A percentile compares a stretch with the other conserved stretches of the same genome.
Conservation (phyloP, 1,284 basidiomycete genomes). For the Boletus mariae region DNA sequence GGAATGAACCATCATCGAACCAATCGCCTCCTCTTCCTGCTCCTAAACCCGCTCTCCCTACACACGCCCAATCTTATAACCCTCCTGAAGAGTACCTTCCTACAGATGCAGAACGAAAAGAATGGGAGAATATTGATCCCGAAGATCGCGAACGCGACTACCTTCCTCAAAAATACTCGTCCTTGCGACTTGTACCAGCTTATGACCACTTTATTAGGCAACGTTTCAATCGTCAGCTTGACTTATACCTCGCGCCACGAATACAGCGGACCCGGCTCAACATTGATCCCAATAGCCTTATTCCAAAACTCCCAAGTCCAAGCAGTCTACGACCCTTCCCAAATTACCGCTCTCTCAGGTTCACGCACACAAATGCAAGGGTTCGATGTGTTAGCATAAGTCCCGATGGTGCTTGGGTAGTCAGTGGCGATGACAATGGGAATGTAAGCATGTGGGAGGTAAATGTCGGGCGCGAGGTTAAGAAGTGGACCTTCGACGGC, state of each 20-base stretch:
- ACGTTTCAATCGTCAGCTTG: constrained; percentile 91
- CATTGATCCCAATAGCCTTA: constrained; percentile 86
- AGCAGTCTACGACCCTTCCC: constrained; percentile 95
- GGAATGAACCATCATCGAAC: constrained; percentile 70
- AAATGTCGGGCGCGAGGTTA: constrained; percentile 87
- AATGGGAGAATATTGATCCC: constrained; percentile 83
- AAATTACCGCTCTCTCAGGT: constrained; percentile 73
- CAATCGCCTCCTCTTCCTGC: constrained; percentile 86
- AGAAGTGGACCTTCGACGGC: constrained; percentile 80
- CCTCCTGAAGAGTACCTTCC: constrained; percentile 97
- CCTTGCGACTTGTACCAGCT: constrained; percentile 87
- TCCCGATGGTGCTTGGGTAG: constrained; percentile 87
- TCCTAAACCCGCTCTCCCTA: constrained; percentile 87
- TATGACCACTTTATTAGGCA: constrained; percentile 93
- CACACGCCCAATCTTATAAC: constrained; percentile 95
- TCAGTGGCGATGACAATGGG: constrained; percentile 91
- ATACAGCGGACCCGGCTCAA: constrained; percentile 85
- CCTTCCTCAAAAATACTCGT: constrained; percentile 83
- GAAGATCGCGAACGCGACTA: constrained; percentile 92
- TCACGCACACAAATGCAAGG: constrained; percentile 67
- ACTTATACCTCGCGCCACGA: constrained; percentile 95
- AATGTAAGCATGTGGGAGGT: constrained; percentile 90
- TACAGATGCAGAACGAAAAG: constrained; percentile 78
- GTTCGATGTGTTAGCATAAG: constrained; percentile 80
- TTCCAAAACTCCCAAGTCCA: constrained; percentile 95